A percentile compares a stretch with the other conserved stretches of the same genome.
These are phyloP conservation scores for Galerina sulciceps DNA, from an alignment of 768 basidiomycete genomes.

Conservation along the genomic window DNA sequence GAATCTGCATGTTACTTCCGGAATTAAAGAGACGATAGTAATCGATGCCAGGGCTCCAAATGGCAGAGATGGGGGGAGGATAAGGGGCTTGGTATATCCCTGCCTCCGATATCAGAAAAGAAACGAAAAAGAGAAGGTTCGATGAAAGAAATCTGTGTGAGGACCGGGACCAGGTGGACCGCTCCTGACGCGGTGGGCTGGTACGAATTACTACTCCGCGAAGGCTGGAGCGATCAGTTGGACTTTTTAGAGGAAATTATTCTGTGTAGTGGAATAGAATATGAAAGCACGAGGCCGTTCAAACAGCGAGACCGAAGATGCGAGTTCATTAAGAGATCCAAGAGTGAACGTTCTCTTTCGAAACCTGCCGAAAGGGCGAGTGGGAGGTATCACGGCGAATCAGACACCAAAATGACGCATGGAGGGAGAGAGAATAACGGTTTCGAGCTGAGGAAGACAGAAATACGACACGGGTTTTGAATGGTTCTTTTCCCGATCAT, in stretches of 20 bases:
- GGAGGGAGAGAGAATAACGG: background rate
- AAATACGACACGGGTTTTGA: background rate
- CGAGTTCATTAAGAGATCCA: background rate
- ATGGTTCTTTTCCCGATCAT: background rate
- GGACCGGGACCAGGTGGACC: constrained; percentile 5
- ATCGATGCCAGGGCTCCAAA: constrained; percentile 6
- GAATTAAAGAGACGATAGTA: constrained; percentile 4
- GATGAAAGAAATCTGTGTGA: constrained; percentile 2
- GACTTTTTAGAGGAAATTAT: background rate
- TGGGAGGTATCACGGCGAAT: background rate
- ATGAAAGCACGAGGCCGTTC: constrained; percentile 11
- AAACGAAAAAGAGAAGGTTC: constrained; percentile 2
- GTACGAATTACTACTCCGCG: constrained; percentile 5
- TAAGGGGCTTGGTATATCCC: constrained; percentile 7
- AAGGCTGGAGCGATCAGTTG: constrained; percentile 8
- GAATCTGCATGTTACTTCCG: background rate
- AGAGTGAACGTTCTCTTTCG: background rate
- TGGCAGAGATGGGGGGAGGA: constrained; percentile 13
- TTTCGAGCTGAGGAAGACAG: background rate
- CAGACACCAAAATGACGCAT: background rate
- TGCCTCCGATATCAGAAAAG: constrained; percentile 6
- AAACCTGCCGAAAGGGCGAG: background rate
- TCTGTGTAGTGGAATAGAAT: background rate
- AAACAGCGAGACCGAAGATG: background rate
- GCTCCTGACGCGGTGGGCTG: background rate